Evolutionary conservation across 805 yeast species (phyloP), one percentile per base, ranked within the genome.

Genomic region (Pachysolen tannophilus): DNA sequence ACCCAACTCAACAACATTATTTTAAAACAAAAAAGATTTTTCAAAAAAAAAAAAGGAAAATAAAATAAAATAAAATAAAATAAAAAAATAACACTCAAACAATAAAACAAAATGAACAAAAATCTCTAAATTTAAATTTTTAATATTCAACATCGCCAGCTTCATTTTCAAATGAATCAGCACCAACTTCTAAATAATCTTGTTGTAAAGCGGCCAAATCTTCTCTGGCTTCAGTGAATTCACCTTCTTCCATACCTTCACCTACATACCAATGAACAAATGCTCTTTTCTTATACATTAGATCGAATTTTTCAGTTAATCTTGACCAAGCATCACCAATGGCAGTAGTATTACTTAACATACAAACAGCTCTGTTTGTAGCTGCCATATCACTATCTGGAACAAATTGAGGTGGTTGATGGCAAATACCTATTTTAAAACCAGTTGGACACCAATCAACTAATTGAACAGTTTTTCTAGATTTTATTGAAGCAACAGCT

Each of bases 391-490:
- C 90, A 40, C 90, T 82, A 33, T 78, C 77, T 41, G 78, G 77
- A 42, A 84, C 85, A 45, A 82, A 81, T 47, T 85, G 82, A 36
- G 95, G 95, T 39, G 94, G 92, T 66, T 85, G 87, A 66, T 81
- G 82, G 67, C 95, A 86, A 56, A 86, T 85, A 67, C 95, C 95
- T 56, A 86, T 82, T 72, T 86, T 86, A 82, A 86, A 86, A 39
- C 95, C 95, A 37, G 95, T 85, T 47, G 95, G 95, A 59, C 94
- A 85, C 95, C 95, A 86, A 64, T 86, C 94, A 43, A 86, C 95
- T 66, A 86, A 69, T 69, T 86, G 95, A 38, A 86, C 90, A 38
- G 88, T 74, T 63, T 82, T 85, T 68, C 81, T 83, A 49, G 88
- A 75, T 66, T 85, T 86, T 55, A 83, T 82, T 60, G 78, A 79